These are phyloP conservation scores for Hypoxylon rubiginosum DNA, from an alignment of 2,329 filamentous ascomycete species.

Conservation along the genomic window DNA sequence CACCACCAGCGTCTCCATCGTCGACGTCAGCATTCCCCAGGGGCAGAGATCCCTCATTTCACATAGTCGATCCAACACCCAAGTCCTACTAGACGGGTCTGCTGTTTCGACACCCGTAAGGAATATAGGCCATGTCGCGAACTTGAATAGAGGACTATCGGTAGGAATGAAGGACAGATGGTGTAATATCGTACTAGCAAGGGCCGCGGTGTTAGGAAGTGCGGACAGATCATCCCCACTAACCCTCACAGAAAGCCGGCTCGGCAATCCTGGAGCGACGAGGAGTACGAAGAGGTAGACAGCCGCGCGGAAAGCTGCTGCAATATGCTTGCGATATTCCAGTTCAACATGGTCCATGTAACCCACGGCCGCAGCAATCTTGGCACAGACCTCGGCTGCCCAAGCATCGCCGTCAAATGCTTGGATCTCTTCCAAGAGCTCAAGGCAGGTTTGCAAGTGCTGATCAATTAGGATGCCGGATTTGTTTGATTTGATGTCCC, in stretches of 20 bases:
- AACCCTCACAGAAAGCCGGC: constrained; percentile 30
- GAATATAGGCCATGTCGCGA: constrained; percentile 71
- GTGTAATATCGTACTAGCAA: constrained; percentile 64
- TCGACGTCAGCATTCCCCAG: constrained; percentile 65
- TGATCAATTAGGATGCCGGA: constrained; percentile 48
- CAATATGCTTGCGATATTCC: constrained; percentile 57
- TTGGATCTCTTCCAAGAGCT: constrained; percentile 58
- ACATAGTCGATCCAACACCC: constrained; percentile 64
- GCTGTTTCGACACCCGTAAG: constrained; percentile 69
- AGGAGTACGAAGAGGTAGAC: constrained; percentile 63
- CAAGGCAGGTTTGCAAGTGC: constrained; percentile 55
- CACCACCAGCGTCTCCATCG: constrained; percentile 63
- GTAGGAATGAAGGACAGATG: constrained; percentile 64
- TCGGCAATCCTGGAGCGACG: constrained; percentile 44
- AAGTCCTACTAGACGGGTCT: constrained; percentile 60
- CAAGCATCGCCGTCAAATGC: constrained; percentile 59
- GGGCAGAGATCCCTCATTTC: constrained; percentile 61
- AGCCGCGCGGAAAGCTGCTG: constrained; percentile 62
- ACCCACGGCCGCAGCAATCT: constrained; percentile 43
- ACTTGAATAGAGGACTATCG: constrained; percentile 68
- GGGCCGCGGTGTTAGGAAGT: constrained; percentile 59
- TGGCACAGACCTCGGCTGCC: constrained; percentile 57
- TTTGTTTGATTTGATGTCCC: constrained; percentile 50
- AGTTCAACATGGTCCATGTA: constrained; percentile 57
- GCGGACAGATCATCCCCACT: constrained; percentile 42